Conservation (phyloP, 208 protist genomes). For the Kentomonas sorsogonicus region DNA sequence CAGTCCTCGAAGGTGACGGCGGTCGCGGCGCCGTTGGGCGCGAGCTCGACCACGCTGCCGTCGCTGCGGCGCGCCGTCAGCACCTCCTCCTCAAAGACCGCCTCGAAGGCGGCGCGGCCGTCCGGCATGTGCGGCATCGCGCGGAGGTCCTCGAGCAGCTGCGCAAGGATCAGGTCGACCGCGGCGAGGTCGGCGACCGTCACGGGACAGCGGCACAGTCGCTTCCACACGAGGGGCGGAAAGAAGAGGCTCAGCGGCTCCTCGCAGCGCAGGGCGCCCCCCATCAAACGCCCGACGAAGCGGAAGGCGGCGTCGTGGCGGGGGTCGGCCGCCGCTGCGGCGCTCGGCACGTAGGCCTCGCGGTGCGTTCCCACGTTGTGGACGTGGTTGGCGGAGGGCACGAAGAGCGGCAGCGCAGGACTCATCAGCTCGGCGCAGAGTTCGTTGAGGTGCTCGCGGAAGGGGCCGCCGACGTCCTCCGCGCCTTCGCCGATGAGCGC, state of each 20-base stretch:
- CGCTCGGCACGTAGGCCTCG: slow-evolving; percentile 86
- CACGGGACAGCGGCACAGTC: slow-evolving; percentile 64
- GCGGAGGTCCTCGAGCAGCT: slow-evolving; percentile 82
- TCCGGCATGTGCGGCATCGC: slow-evolving; percentile 21
- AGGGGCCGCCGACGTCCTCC: slow-evolving; percentile 91
- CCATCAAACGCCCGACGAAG: slow-evolving; percentile 95
- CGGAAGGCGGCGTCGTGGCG: slow-evolving; percentile 66
- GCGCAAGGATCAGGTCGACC: slow-evolving; percentile 78
- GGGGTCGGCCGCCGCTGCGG: slow-evolving; percentile 41
- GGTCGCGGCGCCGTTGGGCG: slow-evolving; percentile 46
- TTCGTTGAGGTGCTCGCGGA: slow-evolving; percentile 88
- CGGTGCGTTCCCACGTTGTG: slow-evolving; percentile 81
- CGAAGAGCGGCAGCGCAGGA: slow-evolving; percentile 74
- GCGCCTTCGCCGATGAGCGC: slow-evolving; percentile 90
- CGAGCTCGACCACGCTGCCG: slow-evolving; percentile 65
- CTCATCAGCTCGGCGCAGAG: slow-evolving; percentile 92
- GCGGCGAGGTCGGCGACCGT: slow-evolving; percentile 63
- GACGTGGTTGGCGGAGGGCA: slow-evolving; percentile 85
- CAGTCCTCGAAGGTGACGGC: slow-evolving; percentile 71
- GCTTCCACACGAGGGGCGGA: slow-evolving; percentile 90
- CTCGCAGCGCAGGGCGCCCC: slow-evolving; percentile 86
- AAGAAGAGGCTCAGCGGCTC: slow-evolving; percentile 89
- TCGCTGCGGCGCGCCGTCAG: slow-evolving; percentile 85
- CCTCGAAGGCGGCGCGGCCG: slow-evolving; percentile 60
- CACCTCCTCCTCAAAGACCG: slow-evolving; percentile 77